Conservation (phyloP, 495 filamentous ascomycete species). For the Penicillium ochrochloron region DNA sequence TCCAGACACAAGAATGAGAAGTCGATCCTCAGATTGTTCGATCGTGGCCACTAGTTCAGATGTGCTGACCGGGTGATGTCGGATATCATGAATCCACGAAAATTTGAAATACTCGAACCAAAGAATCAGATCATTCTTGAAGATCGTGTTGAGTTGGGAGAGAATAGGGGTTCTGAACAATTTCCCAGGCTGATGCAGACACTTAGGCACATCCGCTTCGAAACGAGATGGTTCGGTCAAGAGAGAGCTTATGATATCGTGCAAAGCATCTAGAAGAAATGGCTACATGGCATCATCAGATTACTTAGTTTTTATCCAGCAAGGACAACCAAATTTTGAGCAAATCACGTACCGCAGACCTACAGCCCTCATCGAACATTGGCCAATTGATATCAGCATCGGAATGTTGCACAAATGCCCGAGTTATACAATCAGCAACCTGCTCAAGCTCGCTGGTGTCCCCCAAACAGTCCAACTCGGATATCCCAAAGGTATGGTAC, state of each 20-base stretch:
- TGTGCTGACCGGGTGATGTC: background rate
- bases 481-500: background rate
- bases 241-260: background rate
- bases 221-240: background rate
- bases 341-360: conserved; percentile 7
- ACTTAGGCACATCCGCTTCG: background rate
- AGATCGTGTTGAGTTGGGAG: background rate
- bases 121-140: background rate
- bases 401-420: conserved; percentile 3
- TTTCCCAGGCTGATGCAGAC: background rate
- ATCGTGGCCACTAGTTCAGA: background rate
- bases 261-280: background rate
- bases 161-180: background rate
- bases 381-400: conserved; percentile 11
- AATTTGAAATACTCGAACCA: background rate
- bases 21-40: background rate
- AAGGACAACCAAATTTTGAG: background rate
- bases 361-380: conserved; percentile 4
- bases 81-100: background rate
- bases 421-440: background rate
- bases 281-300: background rate
- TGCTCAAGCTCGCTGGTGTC: background rate
- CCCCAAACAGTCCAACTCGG: background rate
- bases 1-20: conserved; percentile 6
- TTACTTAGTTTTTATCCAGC: background rate